Evolutionary conservation across 176 grass and related monocot genomes (phyloP).

Genomic region (maize (Zea mays)): Zm-B73-REFERENCE-NAM-5.0 NC_050105.1:125740501-125741000

Average conservation of each 20-base stretch:
- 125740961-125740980: slow-evolving; percentile 97
- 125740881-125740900: slow-evolving; percentile 99
- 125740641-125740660: slow-evolving; percentile 99
- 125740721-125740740: slow-evolving; percentile 98
- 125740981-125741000: slow-evolving; percentile 96
- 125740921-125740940: slow-evolving; percentile 90
- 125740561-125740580: slow-evolving; percentile 86
- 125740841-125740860: slow-evolving; percentile 98
- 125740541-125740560: slow-evolving; percentile 88
- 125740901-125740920: slow-evolving; percentile 81
- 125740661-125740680: slow-evolving; percentile 98
- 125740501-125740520: slow-evolving; percentile 73
- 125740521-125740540: slow-evolving; percentile 68
- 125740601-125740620: slow-evolving; percentile 92
- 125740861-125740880: slow-evolving; percentile 98
- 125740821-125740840: slow-evolving; percentile 98
- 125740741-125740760: slow-evolving; percentile 78
- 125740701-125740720: slow-evolving; percentile 97
- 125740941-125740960: slow-evolving; percentile 97
- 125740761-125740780: slow-evolving; percentile 92
- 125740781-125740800: slow-evolving; percentile 89
- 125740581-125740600: slow-evolving; percentile 89
- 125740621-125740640: slow-evolving; percentile 99
- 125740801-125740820: slow-evolving; percentile 99
- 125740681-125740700: slow-evolving; percentile 90